Evolutionary conservation across 768 basidiomycete genomes (phyloP).

Genomic region (Sarcodon sp.): DNA sequence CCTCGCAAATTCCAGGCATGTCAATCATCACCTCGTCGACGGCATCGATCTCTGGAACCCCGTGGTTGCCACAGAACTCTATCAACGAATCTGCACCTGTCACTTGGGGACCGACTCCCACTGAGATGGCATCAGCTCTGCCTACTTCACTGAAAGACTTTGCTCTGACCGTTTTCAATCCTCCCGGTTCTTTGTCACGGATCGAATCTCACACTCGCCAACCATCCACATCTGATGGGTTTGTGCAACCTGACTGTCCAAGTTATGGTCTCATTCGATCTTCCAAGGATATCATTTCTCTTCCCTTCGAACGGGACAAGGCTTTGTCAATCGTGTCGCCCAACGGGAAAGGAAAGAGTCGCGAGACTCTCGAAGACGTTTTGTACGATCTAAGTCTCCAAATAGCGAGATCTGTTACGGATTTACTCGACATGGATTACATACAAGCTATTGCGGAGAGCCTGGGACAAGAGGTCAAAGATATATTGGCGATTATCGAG

Average conservation of each 20-base stretch:
- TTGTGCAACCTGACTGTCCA: constrained; percentile 13
- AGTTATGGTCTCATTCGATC: constrained; percentile 9
- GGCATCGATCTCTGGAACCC: background rate
- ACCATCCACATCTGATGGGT: background rate
- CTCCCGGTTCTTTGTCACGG: constrained; percentile 9
- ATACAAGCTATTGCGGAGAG: constrained; percentile 5
- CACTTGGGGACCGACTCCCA: constrained; percentile 1
- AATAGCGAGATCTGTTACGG: constrained; percentile 12
- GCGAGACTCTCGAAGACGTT: constrained; percentile 7
- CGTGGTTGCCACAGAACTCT: background rate
- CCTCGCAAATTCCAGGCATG: background rate
- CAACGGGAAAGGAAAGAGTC: constrained; percentile 10
- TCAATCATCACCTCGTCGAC: background rate
- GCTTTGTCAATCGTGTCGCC: constrained; percentile 4
- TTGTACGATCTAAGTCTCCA: constrained; percentile 13
- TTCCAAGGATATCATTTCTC: constrained; percentile 12
- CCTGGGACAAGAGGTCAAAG: constrained; percentile 10
- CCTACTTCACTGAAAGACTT: constrained; percentile 15
- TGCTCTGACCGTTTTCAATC: constrained; percentile 22
- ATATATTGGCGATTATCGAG: constrained; percentile 15
- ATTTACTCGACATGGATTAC: constrained; percentile 10
- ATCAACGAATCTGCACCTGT: constrained; percentile 9
- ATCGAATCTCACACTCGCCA: constrained; percentile 1
- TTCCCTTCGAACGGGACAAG: constrained; percentile 9
- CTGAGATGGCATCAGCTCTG: constrained; percentile 6